phyloP scores from a whole-genome alignment of 78 protist species.

The Dictyostelium citrinum region DNA sequence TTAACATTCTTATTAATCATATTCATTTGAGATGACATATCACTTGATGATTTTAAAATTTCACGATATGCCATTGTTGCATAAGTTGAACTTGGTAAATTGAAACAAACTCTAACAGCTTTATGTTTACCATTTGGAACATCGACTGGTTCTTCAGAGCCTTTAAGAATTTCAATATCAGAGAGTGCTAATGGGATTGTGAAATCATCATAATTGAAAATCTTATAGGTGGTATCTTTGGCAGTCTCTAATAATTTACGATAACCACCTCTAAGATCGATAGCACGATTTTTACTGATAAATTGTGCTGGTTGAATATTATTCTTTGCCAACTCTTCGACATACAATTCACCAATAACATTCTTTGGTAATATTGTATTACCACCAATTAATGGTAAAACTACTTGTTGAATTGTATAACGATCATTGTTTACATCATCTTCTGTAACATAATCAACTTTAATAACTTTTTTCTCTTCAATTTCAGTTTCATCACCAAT shows the following conservation, averaged over 20 bases:
- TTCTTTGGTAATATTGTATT: constrained; percentile 18
- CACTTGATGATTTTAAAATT: constrained; percentile 64
- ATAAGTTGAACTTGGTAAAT: constrained; percentile 81
- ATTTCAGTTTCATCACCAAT: not conserved
- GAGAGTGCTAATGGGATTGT: not conserved
- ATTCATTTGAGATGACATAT: constrained; percentile 5
- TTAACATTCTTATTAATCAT: not conserved
- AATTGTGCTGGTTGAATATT: not conserved
- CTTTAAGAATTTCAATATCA: constrained; percentile 40
- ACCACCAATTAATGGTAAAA: constrained; percentile 86
- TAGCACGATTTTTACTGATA: not conserved
- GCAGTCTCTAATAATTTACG: constrained; percentile 37
- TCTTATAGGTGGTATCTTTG: not conserved
- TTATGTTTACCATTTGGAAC: constrained; percentile 29
- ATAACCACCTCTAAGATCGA: constrained; percentile 67
- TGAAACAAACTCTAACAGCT: constrained; percentile 80
- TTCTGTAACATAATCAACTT: constrained; percentile 62
- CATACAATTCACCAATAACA: constrained; percentile 32
- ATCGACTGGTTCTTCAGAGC: constrained; percentile 29
- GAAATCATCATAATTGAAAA: constrained; percentile 34
- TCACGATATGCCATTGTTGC: constrained; percentile 94
- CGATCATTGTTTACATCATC: constrained; percentile 29
- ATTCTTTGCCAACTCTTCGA: constrained; percentile 17
- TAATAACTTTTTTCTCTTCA: not conserved
- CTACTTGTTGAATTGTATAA: constrained; percentile 81